Conservation (phyloP, 2,329 filamentous ascomycete genomes). For the Pseudogymnoascus sp. region DNA sequence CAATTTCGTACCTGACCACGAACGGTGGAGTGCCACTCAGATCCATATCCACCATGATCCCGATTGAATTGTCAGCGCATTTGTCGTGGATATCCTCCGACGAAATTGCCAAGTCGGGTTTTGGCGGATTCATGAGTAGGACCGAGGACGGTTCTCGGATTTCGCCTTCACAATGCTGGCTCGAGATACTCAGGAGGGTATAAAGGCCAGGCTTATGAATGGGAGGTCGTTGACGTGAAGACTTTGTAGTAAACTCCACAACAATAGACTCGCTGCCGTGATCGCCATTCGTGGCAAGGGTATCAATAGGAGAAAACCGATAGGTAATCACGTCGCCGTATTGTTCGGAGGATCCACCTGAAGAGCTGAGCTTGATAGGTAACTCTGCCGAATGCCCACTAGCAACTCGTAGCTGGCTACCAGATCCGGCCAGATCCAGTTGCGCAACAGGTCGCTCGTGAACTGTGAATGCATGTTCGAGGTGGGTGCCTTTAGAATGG, state of each 20-base stretch:
- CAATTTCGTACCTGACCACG: slow-evolving; percentile 65
- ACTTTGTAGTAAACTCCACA: slow-evolving; percentile 54
- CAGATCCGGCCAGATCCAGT: slow-evolving; percentile 67
- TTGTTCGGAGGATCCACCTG: slow-evolving; percentile 49
- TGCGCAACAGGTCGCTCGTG: slow-evolving; percentile 74
- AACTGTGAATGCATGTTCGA: slow-evolving; percentile 73
- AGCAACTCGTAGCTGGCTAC: slow-evolving; percentile 74
- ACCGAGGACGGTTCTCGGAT: slow-evolving; percentile 93
- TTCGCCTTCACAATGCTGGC: slow-evolving; percentile 76
- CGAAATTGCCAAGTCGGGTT: slow-evolving; percentile 68
- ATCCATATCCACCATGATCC: slow-evolving; percentile 80
- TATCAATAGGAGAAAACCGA: slow-evolving; percentile 69
- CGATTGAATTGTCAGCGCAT: slow-evolving; percentile 88
- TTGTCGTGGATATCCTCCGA: slow-evolving; percentile 85
- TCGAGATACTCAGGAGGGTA: slow-evolving; percentile 70
- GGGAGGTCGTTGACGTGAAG: slow-evolving; percentile 51
- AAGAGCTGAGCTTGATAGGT: slow-evolving; percentile 62
- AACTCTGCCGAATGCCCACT: slow-evolving; percentile 61
- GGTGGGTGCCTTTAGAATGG: slow-evolving; percentile 50
- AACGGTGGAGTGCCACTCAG: slow-evolving; percentile 91
- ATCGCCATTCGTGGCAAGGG: slow-evolving; percentile 61
- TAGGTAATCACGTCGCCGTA: slow-evolving; percentile 69
- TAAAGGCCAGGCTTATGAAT: slow-evolving; percentile 80
- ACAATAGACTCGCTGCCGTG: slow-evolving; percentile 52
- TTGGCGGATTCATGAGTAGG: slow-evolving; percentile 79